Evolutionary conservation across 495 filamentous ascomycete species (phyloP).

Genomic region (Lineolata rhizophorae): DNA sequence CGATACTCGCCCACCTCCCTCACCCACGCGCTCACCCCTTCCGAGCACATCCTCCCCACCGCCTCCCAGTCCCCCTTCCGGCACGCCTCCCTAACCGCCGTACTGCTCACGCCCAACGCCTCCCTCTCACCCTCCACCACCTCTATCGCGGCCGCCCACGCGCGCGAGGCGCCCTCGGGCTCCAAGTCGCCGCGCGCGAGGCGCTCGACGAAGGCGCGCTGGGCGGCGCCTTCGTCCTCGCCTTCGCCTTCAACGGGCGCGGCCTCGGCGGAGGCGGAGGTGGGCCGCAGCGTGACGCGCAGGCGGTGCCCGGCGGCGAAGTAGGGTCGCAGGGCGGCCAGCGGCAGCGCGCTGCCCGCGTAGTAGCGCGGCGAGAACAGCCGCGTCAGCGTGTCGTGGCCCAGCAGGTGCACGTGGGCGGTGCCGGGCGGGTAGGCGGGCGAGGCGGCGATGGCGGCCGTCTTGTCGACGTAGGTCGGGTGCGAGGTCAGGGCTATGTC

Average conservation of each 20-base stretch:
- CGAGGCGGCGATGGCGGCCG: slow-evolving; percentile 32
- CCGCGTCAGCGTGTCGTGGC: slow-evolving; percentile 73
- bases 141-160: not conserved
- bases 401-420: slow-evolving; percentile 60
- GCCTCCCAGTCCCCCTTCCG: slow-evolving; percentile 26
- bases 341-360: slow-evolving; percentile 27
- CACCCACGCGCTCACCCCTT: slow-evolving; percentile 36
- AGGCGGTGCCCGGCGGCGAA: slow-evolving; percentile 46
- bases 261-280: slow-evolving; percentile 1
- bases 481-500: slow-evolving; percentile 67
- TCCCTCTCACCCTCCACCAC: not conserved
- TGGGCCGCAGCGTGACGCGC: slow-evolving; percentile 45
- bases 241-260: not conserved
- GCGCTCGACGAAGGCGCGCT: not conserved
- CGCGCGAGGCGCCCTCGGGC: not conserved
- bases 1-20: slow-evolving; percentile 28
- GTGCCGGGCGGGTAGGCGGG: slow-evolving; percentile 25
- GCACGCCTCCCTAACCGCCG: slow-evolving; percentile 47
- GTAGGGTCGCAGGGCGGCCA: slow-evolving; percentile 36
- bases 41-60: slow-evolving; percentile 40
- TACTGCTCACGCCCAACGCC: slow-evolving; percentile 50
- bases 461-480: slow-evolving; percentile 76
- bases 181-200: not conserved
- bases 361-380: slow-evolving; percentile 80
- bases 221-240: too few relatives aligned